These are phyloP conservation scores for Leptomonas pyrrhocoris DNA, from an alignment of 208 protist species.

Conservation along the genomic window DNA sequence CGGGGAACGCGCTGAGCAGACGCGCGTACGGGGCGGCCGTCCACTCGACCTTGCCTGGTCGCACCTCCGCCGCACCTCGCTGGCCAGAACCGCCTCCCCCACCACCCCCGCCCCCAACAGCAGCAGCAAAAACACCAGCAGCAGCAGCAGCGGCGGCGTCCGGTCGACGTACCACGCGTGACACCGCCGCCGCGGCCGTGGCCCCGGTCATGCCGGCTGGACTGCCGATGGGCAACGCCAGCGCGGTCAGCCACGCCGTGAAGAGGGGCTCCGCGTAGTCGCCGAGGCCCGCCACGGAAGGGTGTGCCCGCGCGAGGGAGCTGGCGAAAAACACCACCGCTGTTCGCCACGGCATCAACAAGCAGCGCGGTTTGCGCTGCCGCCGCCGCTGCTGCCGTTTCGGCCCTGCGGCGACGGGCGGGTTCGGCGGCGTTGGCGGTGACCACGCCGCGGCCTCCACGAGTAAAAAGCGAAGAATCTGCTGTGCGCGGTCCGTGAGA, in stretches of 20 bases:
- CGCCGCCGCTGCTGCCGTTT: neutral
- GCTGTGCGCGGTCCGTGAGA: slow-evolving; percentile 29
- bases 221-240: slow-evolving; percentile 48
- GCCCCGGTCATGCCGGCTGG: slow-evolving; percentile 14
- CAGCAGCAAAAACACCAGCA: neutral
- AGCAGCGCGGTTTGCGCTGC: slow-evolving; percentile 2
- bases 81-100: neutral
- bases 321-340: slow-evolving; percentile 41
- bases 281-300: slow-evolving; percentile 53
- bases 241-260: slow-evolving; percentile 43
- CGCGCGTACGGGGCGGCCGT: slow-evolving; percentile 16
- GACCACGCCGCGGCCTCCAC: slow-evolving; percentile 49
- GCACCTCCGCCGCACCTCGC: neutral
- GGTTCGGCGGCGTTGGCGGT: slow-evolving; percentile 2
- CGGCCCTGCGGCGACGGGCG: neutral
- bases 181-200: slow-evolving; percentile 18
- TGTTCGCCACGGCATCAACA: slow-evolving; percentile 36
- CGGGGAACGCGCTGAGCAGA: slow-evolving; percentile 29
- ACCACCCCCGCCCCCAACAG: neutral
- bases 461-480: slow-evolving; percentile 58
- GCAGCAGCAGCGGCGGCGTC: neutral
- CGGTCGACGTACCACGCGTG: slow-evolving; percentile 7
- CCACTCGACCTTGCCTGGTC: neutral
- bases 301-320: slow-evolving; percentile 39
- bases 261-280: slow-evolving; percentile 78